Evolutionary conservation across 1,139 yeast genomes (phyloP), one percentile per base, ranked within the genome.

Genomic region (Yamadazyma epiphylla): DNA sequence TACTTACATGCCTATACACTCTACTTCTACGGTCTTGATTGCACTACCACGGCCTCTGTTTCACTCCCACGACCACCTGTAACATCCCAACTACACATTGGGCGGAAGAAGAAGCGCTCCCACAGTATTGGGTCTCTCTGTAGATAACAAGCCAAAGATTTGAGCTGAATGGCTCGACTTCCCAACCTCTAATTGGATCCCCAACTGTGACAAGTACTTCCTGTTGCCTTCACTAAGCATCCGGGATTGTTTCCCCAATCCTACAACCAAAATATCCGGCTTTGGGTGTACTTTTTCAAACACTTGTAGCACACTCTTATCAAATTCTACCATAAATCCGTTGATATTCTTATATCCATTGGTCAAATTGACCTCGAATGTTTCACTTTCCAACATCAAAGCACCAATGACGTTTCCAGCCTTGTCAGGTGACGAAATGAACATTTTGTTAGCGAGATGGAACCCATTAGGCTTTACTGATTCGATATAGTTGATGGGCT

Each of bases 31-130:
- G n/a, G n/a, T n/a, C n/a, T n/a, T n/a, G n/a, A n/a, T n/a, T n/a
- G n/a, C n/a, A n/a, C n/a, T n/a, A n/a, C n/a, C n/a, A n/a, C n/a
- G n/a, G n/a, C n/a, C n/a, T n/a, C n/a, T n/a, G n/a, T n/a, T n/a
- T n/a, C n/a, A n/a, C n/a, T n/a, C n/a, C n/a, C n/a, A n/a, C n/a
- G n/a, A 17, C 20, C 20, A 10, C 20, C 7, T 7, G 20, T 10
- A 17, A 17, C 20, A 7, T 17, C 20, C 20, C 10, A 17, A 15
- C 47, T 51, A 80, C 29, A 78, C 54, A 46, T 80, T 77, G 2
- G 89, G 88, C 7, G 94, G 94, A 22, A 85, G 56, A 31, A 84
- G 55, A 22, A 84, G 57, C 0, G 84, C 91, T 1, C 80, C 87
- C 16, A 85, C 76, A 17, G 75, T 77, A 19, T 69, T 64, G 0